Percentiles rank a stretch among this genome's conserved stretches.
phyloP scores from a whole-genome alignment of 2,329 filamentous ascomycete genomes.

The Xylariaceae sp. region DNA sequence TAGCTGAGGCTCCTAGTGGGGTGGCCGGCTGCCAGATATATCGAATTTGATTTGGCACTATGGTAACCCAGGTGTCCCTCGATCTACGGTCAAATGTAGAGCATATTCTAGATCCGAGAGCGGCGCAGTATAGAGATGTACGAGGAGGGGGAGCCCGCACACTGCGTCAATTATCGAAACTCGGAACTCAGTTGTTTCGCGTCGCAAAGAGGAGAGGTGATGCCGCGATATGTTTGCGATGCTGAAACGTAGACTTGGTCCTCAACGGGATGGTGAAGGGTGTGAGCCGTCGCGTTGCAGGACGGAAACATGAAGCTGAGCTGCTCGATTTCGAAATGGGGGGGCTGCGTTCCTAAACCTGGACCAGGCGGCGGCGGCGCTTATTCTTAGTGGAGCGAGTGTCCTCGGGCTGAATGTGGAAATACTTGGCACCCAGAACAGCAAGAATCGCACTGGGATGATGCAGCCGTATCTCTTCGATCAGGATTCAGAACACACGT shows the following conservation, averaged over 20 bases:
- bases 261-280: slow-evolving; percentile 16
- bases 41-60: slow-evolving; percentile 11
- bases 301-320: slow-evolving; percentile 15
- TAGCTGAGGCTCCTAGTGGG: slow-evolving; percentile 29
- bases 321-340: slow-evolving; percentile 16
- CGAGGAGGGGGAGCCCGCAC: not conserved
- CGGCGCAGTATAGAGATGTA: slow-evolving; percentile 8
- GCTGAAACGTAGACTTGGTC: slow-evolving; percentile 11
- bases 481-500: slow-evolving; percentile 7
- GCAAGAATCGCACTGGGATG: not conserved
- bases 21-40: slow-evolving; percentile 30
- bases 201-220: not conserved
- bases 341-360: slow-evolving; percentile 17
- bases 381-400: slow-evolving; percentile 27
- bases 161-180: not conserved
- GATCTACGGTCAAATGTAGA: slow-evolving; percentile 19
- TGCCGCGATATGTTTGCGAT: slow-evolving; percentile 9
- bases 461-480: slow-evolving; percentile 4
- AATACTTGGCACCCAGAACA: slow-evolving; percentile 17
- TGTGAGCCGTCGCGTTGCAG: slow-evolving; percentile 3
- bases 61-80: slow-evolving; percentile 20
- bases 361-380: slow-evolving; percentile 25
- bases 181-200: not conserved
- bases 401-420: slow-evolving; percentile 26
- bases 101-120: slow-evolving; percentile 22